Evolutionary conservation across 2,329 filamentous ascomycete species (phyloP).

Genomic region (Pseudogymnoascus sp.): DNA sequence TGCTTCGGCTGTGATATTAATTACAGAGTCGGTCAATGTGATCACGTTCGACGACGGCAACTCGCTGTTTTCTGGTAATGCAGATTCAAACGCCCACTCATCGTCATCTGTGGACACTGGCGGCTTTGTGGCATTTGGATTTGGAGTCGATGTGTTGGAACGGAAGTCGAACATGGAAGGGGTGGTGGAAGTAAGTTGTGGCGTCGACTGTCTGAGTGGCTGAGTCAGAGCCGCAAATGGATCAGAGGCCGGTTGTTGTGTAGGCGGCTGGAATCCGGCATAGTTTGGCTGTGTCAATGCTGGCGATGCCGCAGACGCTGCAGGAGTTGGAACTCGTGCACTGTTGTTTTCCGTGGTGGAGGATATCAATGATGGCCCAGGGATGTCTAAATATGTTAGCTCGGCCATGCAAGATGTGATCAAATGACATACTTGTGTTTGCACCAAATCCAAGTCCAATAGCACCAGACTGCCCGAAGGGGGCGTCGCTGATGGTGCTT

Average conservation of each 20-base stretch:
- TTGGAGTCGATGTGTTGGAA: slow-evolving; percentile 18
- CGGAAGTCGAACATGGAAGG: slow-evolving; percentile 36
- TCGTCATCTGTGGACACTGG: slow-evolving; percentile 59
- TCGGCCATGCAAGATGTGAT: background rate
- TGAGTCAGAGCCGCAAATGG: slow-evolving; percentile 47
- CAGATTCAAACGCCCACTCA: slow-evolving; percentile 89
- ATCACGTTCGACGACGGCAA: slow-evolving; percentile 45
- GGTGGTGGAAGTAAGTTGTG: slow-evolving; percentile 45
- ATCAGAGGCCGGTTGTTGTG: slow-evolving; percentile 45
- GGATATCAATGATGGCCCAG: slow-evolving; percentile 55
- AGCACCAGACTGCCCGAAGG: slow-evolving; percentile 66
- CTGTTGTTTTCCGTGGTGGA: slow-evolving; percentile 55
- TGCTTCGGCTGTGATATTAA: slow-evolving; percentile 69
- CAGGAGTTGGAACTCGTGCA: slow-evolving; percentile 43
- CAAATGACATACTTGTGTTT: slow-evolving; percentile 53
- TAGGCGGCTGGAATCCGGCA: slow-evolving; percentile 42
- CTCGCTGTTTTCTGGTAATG: slow-evolving; percentile 58
- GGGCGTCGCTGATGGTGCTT: slow-evolving; percentile 26
- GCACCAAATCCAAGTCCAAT: slow-evolving; percentile 76
- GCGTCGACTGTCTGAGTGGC: slow-evolving; percentile 36
- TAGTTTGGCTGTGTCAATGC: slow-evolving; percentile 32
- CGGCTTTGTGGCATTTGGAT: slow-evolving; percentile 30
- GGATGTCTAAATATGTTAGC: slow-evolving; percentile 45
- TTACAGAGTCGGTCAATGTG: slow-evolving; percentile 59
- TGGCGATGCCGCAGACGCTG: slow-evolving; percentile 25